Conservation (phyloP, 331 rosid genomes). For the Dryas integrifolia region DNA sequence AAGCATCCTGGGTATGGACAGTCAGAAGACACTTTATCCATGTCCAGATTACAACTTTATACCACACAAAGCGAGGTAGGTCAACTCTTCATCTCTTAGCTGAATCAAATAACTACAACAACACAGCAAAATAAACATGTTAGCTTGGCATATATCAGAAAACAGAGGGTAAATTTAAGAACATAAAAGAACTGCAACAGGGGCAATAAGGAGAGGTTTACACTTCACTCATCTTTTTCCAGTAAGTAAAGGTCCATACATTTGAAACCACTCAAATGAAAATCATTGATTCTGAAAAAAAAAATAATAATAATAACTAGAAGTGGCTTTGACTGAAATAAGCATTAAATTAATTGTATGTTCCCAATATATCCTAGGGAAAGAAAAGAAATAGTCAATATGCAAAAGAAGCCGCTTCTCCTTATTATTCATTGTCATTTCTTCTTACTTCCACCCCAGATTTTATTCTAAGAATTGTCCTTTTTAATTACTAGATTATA, state of each 20-base stretch:
- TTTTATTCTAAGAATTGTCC: neutral
- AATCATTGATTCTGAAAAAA: neutral
- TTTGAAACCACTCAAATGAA: neutral
- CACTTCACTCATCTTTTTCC: neutral
- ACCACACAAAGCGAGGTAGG: slow-evolving; percentile 24
- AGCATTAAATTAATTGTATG: neutral
- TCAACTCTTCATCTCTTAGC: slow-evolving; percentile 35
- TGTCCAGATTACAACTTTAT: slow-evolving; percentile 28
- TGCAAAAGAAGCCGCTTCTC: neutral
- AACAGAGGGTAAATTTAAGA: neutral
- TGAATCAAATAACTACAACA: slow-evolving; percentile 35
- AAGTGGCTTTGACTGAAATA: neutral
- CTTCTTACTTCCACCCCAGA: neutral
- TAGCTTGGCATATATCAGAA: slow-evolving; percentile 17
- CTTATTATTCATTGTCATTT: neutral
- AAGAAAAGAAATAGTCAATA: neutral
- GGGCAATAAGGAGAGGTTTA: neutral
- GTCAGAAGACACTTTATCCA: slow-evolving; percentile 86
- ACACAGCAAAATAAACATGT: slow-evolving; percentile 30
- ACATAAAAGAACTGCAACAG: neutral
- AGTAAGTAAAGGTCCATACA: neutral
- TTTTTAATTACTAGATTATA: neutral
- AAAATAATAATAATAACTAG: neutral
- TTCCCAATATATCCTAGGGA: neutral
- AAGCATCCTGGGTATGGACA: slow-evolving; percentile 99